These are phyloP conservation scores for Eucalyptus sp. DNA, from an alignment of 345 rosid species.

Conservation along the genomic window DNA sequence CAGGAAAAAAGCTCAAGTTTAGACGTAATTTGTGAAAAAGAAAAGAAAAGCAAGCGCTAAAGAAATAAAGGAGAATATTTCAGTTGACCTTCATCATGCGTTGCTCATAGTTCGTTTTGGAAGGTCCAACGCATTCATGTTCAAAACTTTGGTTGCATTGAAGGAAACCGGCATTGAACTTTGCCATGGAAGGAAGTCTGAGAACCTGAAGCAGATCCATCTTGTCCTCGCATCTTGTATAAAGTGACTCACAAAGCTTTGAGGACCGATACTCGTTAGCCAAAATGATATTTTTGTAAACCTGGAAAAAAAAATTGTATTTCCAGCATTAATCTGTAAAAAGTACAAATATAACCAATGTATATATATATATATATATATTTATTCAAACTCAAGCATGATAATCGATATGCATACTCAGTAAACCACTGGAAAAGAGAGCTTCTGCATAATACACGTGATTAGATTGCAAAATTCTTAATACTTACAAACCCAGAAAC, in stretches of 20 bases:
- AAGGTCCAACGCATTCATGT: conserved; percentile 80
- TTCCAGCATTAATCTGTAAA: not conserved
- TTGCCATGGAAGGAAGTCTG: conserved; percentile 98
- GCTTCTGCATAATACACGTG: not conserved
- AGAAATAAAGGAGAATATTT: not conserved
- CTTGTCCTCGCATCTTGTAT: conserved; percentile 79
- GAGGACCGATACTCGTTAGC: conserved; percentile 79
- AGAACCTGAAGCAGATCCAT: conserved; percentile 99
- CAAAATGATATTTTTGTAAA: conserved; percentile 47
- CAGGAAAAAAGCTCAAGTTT: not conserved
- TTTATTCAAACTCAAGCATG: not conserved
- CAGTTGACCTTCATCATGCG: conserved; percentile 74
- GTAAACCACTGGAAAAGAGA: not conserved
- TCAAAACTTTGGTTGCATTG: conserved; percentile 92
- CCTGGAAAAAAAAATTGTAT: conserved; percentile 14
- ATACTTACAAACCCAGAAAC: not conserved
- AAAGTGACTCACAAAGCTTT: conserved; percentile 76
- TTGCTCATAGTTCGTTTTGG: conserved; percentile 65
- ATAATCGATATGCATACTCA: not conserved
- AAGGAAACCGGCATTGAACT: conserved; percentile 88
- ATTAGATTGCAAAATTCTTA: not conserved
- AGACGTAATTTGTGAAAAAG: not conserved
- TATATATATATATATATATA: not conserved
- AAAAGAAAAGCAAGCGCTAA: not conserved
- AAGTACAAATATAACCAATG: not conserved